These are phyloP conservation scores for Boechera divaricarpa DNA, from an alignment of 345 rosid genomes.

Conservation along the genomic window DNA sequence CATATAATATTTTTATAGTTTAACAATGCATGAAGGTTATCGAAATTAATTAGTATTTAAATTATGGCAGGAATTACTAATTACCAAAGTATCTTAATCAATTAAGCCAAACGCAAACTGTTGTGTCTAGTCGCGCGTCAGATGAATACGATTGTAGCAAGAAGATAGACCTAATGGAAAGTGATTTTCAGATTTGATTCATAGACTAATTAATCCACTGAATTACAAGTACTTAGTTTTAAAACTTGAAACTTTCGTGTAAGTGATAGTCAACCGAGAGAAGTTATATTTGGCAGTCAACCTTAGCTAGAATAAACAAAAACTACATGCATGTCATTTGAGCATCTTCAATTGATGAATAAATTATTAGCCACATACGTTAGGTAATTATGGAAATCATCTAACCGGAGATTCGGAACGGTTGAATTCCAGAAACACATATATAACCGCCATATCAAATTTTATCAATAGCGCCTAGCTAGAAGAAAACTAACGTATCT, in stretches of 20 bases:
- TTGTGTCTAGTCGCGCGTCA: not conserved
- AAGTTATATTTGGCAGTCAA: not conserved
- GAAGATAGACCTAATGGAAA: not conserved
- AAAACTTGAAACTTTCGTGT: not conserved
- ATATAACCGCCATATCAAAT: conserved; percentile 17
- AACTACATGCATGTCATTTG: not conserved
- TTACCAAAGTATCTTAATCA: conserved; percentile 5
- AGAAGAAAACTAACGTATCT: conserved; percentile 21
- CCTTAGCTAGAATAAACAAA: conserved; percentile 15
- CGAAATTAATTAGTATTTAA: not conserved
- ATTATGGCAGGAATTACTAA: not conserved
- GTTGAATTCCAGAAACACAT: conserved; percentile 10
- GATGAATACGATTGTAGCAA: conserved; percentile 1
- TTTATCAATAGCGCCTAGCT: conserved; percentile 15
- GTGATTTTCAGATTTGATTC: not conserved
- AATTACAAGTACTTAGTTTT: not conserved
- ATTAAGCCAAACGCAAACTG: not conserved
- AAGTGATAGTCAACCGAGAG: not conserved
- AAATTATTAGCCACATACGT: too few relatives aligned
- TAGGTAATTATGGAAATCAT: not conserved
- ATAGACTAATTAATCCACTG: not conserved
- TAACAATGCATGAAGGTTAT: not conserved
- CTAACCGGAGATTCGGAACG: not conserved
- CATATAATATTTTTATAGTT: not conserved
- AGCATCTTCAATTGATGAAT: not conserved